Percentiles rank a stretch among this genome's conserved stretches.
Evolutionary conservation across 176 grass and related monocot genomes (phyloP).

Genomic region (Avena sativa): DNA sequence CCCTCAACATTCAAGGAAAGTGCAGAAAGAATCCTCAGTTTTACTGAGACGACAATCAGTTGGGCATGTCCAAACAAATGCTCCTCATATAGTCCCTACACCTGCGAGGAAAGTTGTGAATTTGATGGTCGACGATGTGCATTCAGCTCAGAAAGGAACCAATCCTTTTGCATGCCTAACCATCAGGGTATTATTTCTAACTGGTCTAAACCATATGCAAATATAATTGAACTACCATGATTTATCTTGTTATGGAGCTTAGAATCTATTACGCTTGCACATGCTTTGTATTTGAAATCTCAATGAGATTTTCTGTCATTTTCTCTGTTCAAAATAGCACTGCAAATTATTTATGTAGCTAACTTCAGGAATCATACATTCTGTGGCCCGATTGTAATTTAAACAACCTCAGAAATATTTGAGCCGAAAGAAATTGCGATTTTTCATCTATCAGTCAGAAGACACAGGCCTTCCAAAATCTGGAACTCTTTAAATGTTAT

Average conservation of each 20-base stretch:
- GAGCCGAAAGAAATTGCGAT: background rate
- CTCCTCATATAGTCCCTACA: background rate
- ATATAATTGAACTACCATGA: background rate
- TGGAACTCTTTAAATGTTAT: background rate
- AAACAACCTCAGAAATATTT: background rate
- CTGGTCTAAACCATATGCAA: background rate
- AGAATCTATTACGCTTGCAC: background rate
- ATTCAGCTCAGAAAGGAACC: conserved; percentile 36
- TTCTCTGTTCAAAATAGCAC: background rate
- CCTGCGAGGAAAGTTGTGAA: background rate
- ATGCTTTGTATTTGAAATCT: background rate
- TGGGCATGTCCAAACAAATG: background rate
- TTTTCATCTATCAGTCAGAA: background rate
- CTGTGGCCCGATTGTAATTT: background rate
- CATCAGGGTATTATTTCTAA: background rate
- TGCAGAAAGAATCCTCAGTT: background rate
- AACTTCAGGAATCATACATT: background rate
- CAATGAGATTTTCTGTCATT: background rate
- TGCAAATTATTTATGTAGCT: background rate
- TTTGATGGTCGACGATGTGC: conserved; percentile 12
- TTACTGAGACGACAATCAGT: background rate
- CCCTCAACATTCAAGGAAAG: background rate
- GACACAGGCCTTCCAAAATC: background rate
- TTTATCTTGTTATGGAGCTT: background rate
- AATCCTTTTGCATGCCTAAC: conserved; percentile 41